These are phyloP conservation scores for Diversispora eburnea DNA, from an alignment of 192 early-diverging fungal genomes.

Conservation along the genomic window DNA sequence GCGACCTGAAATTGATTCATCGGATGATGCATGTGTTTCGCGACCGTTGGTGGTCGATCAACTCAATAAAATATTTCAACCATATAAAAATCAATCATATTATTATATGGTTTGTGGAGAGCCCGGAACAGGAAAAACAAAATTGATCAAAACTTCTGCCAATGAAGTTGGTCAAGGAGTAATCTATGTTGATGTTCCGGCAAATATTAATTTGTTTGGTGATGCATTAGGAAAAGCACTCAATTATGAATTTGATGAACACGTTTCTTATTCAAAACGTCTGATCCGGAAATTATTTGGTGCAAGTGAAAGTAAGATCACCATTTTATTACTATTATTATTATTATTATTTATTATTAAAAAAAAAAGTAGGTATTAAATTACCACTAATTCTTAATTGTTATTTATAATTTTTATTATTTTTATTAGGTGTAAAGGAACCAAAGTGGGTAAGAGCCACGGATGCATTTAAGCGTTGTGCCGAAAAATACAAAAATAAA, in stretches of 20 bases:
- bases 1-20: neutral
- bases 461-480: neutral
- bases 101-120: conserved; percentile 10
- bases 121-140: conserved; percentile 25
- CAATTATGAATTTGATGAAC: neutral
- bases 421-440: no score
- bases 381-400: no score
- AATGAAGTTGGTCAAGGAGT: conserved; percentile 20
- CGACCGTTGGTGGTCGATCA: neutral
- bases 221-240: neutral
- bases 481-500: neutral
- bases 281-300: no score
- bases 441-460: neutral
- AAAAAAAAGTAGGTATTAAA: no score
- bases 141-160: neutral
- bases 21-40: neutral
- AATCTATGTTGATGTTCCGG: conserved; percentile 22
- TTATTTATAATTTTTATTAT: no score
- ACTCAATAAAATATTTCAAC: conserved; percentile 19
- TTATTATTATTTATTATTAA: no score
- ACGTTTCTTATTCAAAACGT: no score
- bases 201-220: conserved; percentile 2
- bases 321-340: no score
- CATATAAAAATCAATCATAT: neutral
- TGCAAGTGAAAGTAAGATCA: no score